These are phyloP conservation scores for Populus hybrid DNA, from an alignment of 441 rosid species.

Conservation along the genomic window DNA sequence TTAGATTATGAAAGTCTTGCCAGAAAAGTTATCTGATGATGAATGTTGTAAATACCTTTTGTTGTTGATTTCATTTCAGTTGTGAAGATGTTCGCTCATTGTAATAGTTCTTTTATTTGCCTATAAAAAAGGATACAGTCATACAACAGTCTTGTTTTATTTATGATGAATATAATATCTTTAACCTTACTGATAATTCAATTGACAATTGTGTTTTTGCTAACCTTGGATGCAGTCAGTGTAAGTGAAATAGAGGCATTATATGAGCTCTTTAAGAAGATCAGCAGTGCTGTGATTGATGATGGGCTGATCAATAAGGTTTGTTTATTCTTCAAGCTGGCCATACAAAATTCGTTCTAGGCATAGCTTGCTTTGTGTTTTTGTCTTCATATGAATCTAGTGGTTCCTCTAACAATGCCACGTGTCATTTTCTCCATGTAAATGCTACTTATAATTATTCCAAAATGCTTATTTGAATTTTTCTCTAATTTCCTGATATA, in stretches of 20 bases:
- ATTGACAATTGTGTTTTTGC: conserved; percentile 18
- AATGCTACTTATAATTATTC: neutral
- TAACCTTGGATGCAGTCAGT: conserved; percentile 59
- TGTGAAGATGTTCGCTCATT: neutral
- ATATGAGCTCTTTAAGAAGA: conserved; percentile 95
- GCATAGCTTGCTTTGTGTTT: neutral
- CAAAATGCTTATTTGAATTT: neutral
- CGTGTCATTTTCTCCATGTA: neutral
- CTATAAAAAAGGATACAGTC: neutral
- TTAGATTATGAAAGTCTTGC: neutral
- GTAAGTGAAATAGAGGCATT: conserved; percentile 99
- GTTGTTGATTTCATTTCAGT: neutral
- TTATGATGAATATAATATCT: neutral
- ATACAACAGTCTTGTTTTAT: neutral
- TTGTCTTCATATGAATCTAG: conserved; percentile 6
- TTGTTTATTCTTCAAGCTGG: neutral
- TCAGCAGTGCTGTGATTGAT: conserved; percentile 97
- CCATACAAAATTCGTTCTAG: neutral
- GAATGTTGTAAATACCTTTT: neutral
- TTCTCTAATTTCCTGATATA: conserved; percentile 25
- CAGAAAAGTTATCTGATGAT: neutral
- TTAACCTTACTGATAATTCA: conserved; percentile 6
- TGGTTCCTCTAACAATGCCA: neutral
- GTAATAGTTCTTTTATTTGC: neutral
- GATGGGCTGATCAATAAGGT: conserved; percentile 98